Percentiles rank a stretch among this genome's conserved stretches.
phyloP scores from a whole-genome alignment of 2,329 filamentous ascomycete genomes.

The Stylonectria norvegica region DNA sequence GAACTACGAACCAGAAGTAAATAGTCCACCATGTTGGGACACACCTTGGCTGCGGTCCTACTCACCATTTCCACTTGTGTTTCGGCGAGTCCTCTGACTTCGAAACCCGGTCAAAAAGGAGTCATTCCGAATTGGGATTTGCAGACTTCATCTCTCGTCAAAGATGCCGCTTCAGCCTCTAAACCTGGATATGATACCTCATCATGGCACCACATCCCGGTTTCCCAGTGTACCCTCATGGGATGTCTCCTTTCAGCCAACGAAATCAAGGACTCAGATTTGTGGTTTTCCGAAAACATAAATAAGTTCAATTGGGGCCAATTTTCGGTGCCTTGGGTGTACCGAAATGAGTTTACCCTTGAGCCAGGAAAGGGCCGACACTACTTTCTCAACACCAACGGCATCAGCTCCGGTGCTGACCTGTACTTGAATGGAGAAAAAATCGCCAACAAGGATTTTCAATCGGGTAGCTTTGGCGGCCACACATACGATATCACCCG shows the following conservation, averaged over 20 bases:
- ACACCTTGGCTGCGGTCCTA: background rate
- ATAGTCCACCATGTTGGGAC: background rate
- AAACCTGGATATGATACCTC: constrained; percentile 1
- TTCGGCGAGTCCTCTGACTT: background rate
- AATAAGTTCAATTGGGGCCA: constrained; percentile 3
- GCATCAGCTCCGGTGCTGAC: constrained; percentile 4
- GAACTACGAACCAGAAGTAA: no score
- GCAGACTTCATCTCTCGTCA: background rate
- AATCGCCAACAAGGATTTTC: background rate
- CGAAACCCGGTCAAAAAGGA: background rate
- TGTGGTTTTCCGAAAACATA: constrained; percentile 5
- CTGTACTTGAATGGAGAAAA: constrained; percentile 3
- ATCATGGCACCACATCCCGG: constrained; percentile 4
- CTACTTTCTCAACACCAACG: constrained; percentile 3
- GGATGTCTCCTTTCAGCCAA: constrained; percentile 3
- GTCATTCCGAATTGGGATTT: background rate
- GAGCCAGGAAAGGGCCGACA: constrained; percentile 1
- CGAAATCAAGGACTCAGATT: constrained; percentile 1
- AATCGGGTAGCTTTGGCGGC: constrained; percentile 1
- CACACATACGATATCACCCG: constrained; percentile 3
- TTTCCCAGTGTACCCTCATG: constrained; percentile 6
- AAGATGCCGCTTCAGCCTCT: background rate
- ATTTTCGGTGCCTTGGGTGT: constrained; percentile 2
- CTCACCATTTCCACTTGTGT: background rate
- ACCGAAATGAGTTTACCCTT: constrained; percentile 2